phyloP scores from a whole-genome alignment of 139 green algal species.

The Parachlorella kessleri region DNA sequence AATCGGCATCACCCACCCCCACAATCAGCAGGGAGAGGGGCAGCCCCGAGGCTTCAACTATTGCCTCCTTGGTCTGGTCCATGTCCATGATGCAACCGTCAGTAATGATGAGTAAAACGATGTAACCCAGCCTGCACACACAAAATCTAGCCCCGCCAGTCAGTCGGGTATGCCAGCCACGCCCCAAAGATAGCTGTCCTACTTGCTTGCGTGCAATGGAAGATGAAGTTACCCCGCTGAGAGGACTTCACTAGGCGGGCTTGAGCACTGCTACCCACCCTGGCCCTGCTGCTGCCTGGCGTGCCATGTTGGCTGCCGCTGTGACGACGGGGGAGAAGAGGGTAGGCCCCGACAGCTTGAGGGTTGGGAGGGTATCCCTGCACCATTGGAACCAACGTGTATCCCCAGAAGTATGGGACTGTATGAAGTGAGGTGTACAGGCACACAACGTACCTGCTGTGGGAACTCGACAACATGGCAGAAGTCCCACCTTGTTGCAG shows the following conservation, averaged over 20 bases:
- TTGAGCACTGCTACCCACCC: neutral
- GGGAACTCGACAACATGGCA: too few species aligned
- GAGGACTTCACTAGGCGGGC: too few species aligned
- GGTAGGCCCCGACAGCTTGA: conserved; percentile 51
- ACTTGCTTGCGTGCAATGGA: too few species aligned
- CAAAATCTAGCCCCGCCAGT: too few species aligned
- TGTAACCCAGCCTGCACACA: conserved; percentile 31
- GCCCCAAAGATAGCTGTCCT: too few species aligned
- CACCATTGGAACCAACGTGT: too few species aligned
- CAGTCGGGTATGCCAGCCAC: too few species aligned
- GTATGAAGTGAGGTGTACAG: too few species aligned
- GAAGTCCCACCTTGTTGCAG: too few species aligned
- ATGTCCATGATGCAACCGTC: conserved; percentile 59
- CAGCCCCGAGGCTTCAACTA: conserved; percentile 49
- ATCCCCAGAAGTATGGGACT: too few species aligned
- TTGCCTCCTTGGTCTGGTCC: conserved; percentile 29
- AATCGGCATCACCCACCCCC: conserved; percentile 54
- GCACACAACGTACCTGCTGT: too few species aligned
- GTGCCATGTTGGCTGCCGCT: neutral
- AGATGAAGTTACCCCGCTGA: too few species aligned
- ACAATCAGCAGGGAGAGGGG: conserved; percentile 63
- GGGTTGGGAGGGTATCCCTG: conserved; percentile 37
- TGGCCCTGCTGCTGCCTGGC: neutral
- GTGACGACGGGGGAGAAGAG: conserved; percentile 51
- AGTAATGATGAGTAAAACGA: conserved; percentile 55